Conservation (phyloP, 1,284 basidiomycete species). For the Tetrapyrgos nigripes region DNA sequence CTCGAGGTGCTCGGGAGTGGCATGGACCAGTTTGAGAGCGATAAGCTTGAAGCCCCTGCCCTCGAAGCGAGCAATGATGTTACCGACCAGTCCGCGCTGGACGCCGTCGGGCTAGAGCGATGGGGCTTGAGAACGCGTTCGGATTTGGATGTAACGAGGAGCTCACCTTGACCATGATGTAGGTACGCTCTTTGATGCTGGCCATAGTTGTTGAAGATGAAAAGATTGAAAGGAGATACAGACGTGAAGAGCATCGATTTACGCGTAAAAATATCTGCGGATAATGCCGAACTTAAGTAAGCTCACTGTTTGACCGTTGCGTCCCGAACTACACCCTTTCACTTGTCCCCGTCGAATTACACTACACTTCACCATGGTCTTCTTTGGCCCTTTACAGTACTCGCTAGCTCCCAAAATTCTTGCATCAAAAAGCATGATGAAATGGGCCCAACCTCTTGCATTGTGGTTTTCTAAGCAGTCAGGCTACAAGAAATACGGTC, state of each 20-base stretch:
- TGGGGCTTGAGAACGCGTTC: conserved; percentile 1
- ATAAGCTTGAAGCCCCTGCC: conserved; percentile 94
- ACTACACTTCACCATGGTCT: conserved; percentile 29
- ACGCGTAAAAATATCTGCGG: conserved; percentile 21
- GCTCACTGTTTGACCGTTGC: no score
- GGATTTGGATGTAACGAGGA: neutral
- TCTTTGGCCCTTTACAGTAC: conserved; percentile 77
- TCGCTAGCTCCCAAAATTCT: conserved; percentile 84
- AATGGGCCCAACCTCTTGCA: conserved; percentile 81
- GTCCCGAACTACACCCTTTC: conserved; percentile 10
- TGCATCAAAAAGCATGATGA: conserved; percentile 70
- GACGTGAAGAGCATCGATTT: conserved; percentile 33
- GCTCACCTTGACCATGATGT: conserved; percentile 88
- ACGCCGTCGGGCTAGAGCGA: conserved; percentile 89
- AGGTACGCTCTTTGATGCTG: conserved; percentile 77
- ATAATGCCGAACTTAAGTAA: neutral
- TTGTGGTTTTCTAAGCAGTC: conserved; percentile 84
- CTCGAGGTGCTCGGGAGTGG: conserved; percentile 85
- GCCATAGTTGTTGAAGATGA: conserved; percentile 37
- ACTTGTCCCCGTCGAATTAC: no score
- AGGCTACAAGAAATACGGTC: conserved; percentile 90
- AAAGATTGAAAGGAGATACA: conserved; percentile 32
- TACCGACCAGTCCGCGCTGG: conserved; percentile 93
- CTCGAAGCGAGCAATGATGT: conserved; percentile 94
- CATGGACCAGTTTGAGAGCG: conserved; percentile 86